Evolutionary conservation across 306 rosid species (phyloP), one percentile per base, ranked within the genome.

Genomic region (Prinsepia uniflora): DNA sequence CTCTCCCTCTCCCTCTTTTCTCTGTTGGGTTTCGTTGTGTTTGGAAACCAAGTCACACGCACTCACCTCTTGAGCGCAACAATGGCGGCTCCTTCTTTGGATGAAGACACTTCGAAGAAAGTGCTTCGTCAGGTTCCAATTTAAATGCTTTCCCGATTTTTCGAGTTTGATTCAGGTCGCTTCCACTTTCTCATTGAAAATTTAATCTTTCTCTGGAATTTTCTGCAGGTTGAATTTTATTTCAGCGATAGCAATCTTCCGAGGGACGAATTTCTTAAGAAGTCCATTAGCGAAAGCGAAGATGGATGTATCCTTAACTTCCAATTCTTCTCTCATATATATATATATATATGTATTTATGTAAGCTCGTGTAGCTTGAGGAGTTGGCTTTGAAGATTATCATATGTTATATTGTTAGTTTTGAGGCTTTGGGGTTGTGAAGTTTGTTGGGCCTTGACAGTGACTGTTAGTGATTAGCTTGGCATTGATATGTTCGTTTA

Each of bases 231-330:
- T 19, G 98, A 92, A 85, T 92, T 90, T 72, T 92, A 92, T 85
- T 90, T 92, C 85, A 81, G 98, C 55, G 96, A 92, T 43, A 92
- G 98, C 84, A 92, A 92, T 81, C 98, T 92, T 63, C 96, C 96
- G 0, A 73, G 83, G 57, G 98, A 92, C 54, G 59, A 14, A 56
- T 92, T 92, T 69, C 88, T 92, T 58, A 81, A 72, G 66, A 92
- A 86, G 66, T 47, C 77, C 36, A 78, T 92, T 12, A 52, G 61
- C 43, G 98, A 88, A 79, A 81, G 87, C 76, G 80, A 84, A 58
- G 96, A 88, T 76, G 96, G 96, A 69, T 54, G 97, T 91, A 91
- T 91, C 97, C 97, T 88, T 86, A 4, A 5, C 17, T 53, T 13
- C 36, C 36, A 30, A 30, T 30, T 30, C 36, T 30, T 30, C 36